Evolutionary conservation across 2,329 filamentous ascomycete species (phyloP).

Genomic region (Periconia sp.): DNA sequence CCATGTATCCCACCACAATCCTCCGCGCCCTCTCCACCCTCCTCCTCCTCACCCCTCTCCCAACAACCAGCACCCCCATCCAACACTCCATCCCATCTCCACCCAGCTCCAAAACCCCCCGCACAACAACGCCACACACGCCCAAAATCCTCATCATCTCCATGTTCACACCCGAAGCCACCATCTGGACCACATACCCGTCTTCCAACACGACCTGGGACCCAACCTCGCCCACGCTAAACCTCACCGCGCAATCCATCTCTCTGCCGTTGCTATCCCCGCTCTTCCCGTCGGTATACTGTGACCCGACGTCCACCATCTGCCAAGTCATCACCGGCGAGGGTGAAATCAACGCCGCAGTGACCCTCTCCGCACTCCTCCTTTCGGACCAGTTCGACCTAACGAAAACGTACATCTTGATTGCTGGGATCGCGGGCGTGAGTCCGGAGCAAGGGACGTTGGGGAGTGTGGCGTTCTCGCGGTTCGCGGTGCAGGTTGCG

Average conservation of each 20-base stretch:
- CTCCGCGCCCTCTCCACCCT: not conserved
- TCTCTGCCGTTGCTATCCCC: conserved; percentile 65
- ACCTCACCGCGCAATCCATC: conserved; percentile 60
- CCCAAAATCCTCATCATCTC: conserved; percentile 66
- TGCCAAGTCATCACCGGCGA: conserved; percentile 64
- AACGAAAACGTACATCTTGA: conserved; percentile 67
- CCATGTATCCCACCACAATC: not conserved
- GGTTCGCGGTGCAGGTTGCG: conserved; percentile 72
- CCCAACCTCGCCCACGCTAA: conserved; percentile 52
- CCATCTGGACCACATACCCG: conserved; percentile 58
- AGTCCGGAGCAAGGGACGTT: conserved; percentile 69
- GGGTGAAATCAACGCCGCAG: conserved; percentile 72
- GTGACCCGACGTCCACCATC: conserved; percentile 60
- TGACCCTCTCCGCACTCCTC: conserved; percentile 64
- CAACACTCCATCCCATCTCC: not conserved
- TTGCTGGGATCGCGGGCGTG: conserved; percentile 73
- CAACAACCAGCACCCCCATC: not conserved
- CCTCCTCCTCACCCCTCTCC: not conserved
- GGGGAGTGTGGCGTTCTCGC: conserved; percentile 66
- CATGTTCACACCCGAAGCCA: conserved; percentile 52
- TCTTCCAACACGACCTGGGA: conserved; percentile 61
- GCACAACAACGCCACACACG: too few relatives aligned
- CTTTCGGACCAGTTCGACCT: conserved; percentile 66
- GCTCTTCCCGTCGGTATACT: conserved; percentile 66
- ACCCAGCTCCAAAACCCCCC: too few relatives aligned